A percentile compares a stretch with the other conserved stretches of the same genome.
phyloP scores from a whole-genome alignment of 2,329 filamentous ascomycete genomes.

The Venturia aucupariae region DNA sequence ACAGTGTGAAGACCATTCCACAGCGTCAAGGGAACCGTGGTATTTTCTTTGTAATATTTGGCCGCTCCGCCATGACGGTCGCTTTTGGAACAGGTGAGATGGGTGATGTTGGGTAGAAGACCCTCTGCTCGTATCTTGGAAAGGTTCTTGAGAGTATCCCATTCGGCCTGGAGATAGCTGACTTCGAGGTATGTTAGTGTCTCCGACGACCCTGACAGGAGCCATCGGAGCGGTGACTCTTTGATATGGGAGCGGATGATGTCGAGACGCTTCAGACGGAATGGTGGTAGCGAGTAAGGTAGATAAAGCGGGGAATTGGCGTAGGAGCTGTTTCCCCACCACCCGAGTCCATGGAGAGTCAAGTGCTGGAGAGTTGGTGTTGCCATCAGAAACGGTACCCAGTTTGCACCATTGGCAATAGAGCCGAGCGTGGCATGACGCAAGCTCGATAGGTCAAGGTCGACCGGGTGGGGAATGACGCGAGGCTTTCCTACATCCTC shows the following conservation, averaged over 20 bases:
- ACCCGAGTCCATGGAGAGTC: background rate
- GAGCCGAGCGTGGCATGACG: background rate
- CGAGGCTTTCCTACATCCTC: background rate
- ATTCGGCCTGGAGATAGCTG: background rate
- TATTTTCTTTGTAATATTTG: background rate
- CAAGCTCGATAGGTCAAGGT: background rate
- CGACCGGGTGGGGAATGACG: background rate
- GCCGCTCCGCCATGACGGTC: background rate
- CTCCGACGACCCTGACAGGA: background rate
- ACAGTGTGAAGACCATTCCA: background rate
- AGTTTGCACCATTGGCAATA: background rate
- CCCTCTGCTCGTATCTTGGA: background rate
- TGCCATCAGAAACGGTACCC: background rate
- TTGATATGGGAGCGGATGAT: background rate
- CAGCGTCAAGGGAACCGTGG: background rate
- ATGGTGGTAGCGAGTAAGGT: background rate
- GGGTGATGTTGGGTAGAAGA: background rate
- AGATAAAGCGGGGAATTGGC: background rate
- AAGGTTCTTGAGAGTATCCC: background rate
- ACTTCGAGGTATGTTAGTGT: background rate
- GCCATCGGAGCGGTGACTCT: conserved; percentile 1
- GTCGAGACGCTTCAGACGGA: background rate
- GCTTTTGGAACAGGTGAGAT: background rate
- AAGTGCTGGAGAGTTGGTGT: background rate
- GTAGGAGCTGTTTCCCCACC: background rate